Evolutionary conservation across 2,329 filamentous ascomycete species (phyloP).

Genomic region (Tolypocladium nubicola): DNA sequence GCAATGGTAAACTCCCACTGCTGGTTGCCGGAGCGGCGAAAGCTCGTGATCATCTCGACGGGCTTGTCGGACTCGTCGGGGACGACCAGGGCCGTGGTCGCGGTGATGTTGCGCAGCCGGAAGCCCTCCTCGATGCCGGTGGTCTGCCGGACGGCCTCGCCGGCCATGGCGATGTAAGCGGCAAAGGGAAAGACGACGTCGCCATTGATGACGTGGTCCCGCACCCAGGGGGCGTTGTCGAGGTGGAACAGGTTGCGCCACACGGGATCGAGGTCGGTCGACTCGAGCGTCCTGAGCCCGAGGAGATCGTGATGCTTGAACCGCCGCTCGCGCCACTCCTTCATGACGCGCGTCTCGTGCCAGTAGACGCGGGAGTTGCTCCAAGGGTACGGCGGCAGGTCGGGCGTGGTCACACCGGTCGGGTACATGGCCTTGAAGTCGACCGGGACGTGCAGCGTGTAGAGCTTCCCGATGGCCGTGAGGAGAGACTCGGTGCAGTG

Average conservation of each 20-base stretch:
- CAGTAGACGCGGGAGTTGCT: slow-evolving; percentile 5
- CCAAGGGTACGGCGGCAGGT: slow-evolving; percentile 9
- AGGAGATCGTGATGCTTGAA: too few relatives aligned
- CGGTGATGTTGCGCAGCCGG: slow-evolving; percentile 15
- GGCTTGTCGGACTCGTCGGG: slow-evolving; percentile 10
- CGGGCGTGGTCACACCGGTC: not conserved
- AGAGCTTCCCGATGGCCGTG: slow-evolving; percentile 5
- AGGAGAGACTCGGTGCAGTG: slow-evolving; percentile 1
- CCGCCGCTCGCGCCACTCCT: too few relatives aligned
- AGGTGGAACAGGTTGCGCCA: slow-evolving; percentile 10
- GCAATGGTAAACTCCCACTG: slow-evolving; percentile 21
- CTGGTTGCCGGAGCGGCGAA: slow-evolving; percentile 13
- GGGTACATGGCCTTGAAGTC: slow-evolving; percentile 3
- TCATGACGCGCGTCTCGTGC: slow-evolving; percentile 4
- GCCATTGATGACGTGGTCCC: slow-evolving; percentile 32
- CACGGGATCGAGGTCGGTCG: too few relatives aligned
- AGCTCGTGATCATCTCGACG: slow-evolving; percentile 19
- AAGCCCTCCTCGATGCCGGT: slow-evolving; percentile 9
- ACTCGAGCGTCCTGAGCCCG: too few relatives aligned
- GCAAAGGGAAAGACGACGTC: slow-evolving; percentile 29
- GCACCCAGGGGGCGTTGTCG: slow-evolving; percentile 23
- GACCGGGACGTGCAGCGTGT: not conserved
- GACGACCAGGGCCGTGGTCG: slow-evolving; percentile 20
- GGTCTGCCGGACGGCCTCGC: slow-evolving; percentile 11
- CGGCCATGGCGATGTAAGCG: slow-evolving; percentile 22